phyloP scores from a whole-genome alignment of 2,329 filamentous ascomycete genomes.

The Colletotrichum magnum region DNA sequence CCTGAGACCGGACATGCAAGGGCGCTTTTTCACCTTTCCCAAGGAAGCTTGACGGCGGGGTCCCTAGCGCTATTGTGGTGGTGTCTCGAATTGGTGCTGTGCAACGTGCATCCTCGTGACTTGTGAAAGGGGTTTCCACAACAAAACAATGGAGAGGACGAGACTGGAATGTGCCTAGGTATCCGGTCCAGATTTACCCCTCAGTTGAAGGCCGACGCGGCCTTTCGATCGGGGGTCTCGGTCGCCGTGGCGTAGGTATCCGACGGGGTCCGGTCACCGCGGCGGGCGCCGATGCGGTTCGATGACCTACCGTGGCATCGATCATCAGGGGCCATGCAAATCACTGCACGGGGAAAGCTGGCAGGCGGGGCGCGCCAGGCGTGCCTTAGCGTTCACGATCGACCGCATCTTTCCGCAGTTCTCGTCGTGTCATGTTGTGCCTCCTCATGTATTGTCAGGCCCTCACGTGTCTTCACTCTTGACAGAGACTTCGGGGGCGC shows the following conservation, averaged over 20 bases:
- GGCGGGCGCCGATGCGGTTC: conserved; percentile 14
- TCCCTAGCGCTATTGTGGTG: conserved; percentile 2
- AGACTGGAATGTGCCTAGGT: not conserved
- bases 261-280: conserved; percentile 24
- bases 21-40: conserved; percentile 11
- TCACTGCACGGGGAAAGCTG: conserved; percentile 32
- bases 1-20: conserved; percentile 12
- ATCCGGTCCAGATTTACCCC: conserved; percentile 19
- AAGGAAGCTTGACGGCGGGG: conserved; percentile 1
- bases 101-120: not conserved
- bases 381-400: conserved; percentile 36
- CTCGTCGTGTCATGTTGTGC: conserved; percentile 7
- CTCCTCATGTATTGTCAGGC: not conserved
- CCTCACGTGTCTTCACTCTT: not conserved
- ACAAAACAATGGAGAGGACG: not conserved
- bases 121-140: not conserved
- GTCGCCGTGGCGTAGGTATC: conserved; percentile 9
- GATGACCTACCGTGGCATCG: conserved; percentile 39
- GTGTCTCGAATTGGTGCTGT: conserved; percentile 11
- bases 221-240: conserved; percentile 12
- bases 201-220: conserved; percentile 28
- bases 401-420: conserved; percentile 26
- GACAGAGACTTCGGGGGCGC: too few relatives aligned
- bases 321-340: conserved; percentile 38
- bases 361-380: conserved; percentile 34